Conservation (phyloP, 2,329 filamentous ascomycete genomes). For the Xylaria polymorpha region DNA sequence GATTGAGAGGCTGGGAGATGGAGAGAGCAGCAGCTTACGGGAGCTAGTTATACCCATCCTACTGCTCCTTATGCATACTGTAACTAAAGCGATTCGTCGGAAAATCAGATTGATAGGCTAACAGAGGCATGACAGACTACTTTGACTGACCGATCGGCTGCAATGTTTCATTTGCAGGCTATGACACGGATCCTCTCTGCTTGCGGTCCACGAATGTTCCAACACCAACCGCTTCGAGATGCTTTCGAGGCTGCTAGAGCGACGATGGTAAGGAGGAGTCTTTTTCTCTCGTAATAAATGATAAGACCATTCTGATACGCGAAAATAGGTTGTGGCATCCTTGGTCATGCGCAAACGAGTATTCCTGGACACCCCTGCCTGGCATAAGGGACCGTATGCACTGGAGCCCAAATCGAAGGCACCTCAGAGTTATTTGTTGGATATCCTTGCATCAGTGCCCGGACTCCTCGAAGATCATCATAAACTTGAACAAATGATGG, state of each 20-base stretch:
- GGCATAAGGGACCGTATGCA: constrained; percentile 17
- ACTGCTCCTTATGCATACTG: constrained; percentile 14
- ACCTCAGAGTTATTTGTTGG: constrained; percentile 20
- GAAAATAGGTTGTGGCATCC: constrained; percentile 21
- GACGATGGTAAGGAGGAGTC: constrained; percentile 3
- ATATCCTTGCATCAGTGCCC: too few species aligned
- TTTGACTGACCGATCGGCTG: neutral
- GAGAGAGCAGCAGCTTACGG: neutral
- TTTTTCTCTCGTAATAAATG: neutral
- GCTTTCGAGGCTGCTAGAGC: constrained; percentile 25
- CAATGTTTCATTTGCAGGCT: constrained; percentile 20
- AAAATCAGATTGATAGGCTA: neutral
- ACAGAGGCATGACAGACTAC: constrained; percentile 7
- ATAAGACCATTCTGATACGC: neutral
- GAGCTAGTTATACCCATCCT: constrained; percentile 17
- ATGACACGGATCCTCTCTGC: constrained; percentile 15
- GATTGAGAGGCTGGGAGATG: constrained; percentile 6
- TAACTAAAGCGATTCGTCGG: neutral
- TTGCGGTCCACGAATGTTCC: constrained; percentile 21
- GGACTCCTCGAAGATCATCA: too few species aligned
- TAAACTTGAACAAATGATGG: too few species aligned
- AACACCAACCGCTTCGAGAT: constrained; percentile 23
- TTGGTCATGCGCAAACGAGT: constrained; percentile 9
- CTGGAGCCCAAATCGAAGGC: constrained; percentile 6
- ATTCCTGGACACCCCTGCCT: constrained; percentile 18